A percentile compares a stretch with the other conserved stretches of the same genome.
phyloP scores from a whole-genome alignment of 352 stramenopile species.

The Globisporangium middletonii region DNA sequence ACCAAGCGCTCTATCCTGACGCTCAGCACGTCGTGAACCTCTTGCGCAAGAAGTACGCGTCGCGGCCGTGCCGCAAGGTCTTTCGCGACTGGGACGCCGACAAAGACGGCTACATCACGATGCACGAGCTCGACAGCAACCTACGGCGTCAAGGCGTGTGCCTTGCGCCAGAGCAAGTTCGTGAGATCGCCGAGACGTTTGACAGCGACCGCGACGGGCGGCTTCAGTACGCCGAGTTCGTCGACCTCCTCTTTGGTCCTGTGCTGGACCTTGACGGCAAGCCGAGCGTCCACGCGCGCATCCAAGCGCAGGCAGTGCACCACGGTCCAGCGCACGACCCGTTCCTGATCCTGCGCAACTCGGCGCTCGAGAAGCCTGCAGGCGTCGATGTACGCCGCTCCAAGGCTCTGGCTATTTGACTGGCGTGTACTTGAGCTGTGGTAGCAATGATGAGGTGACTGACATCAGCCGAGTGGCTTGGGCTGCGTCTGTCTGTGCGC shows the following conservation, averaged over 20 bases:
- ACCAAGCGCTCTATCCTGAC: conserved; percentile 24
- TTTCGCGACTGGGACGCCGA: conserved; percentile 60
- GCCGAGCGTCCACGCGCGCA: conserved; percentile 3
- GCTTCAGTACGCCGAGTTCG: conserved; percentile 44
- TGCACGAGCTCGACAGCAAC: conserved; percentile 39
- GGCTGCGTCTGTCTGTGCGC: neutral
- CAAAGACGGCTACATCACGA: conserved; percentile 41
- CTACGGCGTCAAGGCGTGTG: conserved; percentile 34
- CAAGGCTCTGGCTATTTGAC: neutral
- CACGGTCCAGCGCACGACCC: conserved; percentile 16
- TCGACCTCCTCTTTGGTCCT: conserved; percentile 30
- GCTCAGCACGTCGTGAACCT: conserved; percentile 30
- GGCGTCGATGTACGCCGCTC: conserved; percentile 3
- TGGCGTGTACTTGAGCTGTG: too few relatives aligned
- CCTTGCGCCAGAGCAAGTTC: conserved; percentile 25
- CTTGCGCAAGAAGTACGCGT: conserved; percentile 45
- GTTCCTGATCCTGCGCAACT: conserved; percentile 31
- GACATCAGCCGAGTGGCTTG: too few relatives aligned
- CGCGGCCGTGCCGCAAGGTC: conserved; percentile 26
- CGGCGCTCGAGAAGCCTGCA: conserved; percentile 7
- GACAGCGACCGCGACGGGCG: conserved; percentile 33
- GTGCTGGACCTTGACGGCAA: conserved; percentile 15
- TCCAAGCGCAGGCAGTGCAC: conserved; percentile 5
- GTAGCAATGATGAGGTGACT: too few relatives aligned
- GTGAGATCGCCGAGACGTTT: conserved; percentile 34